Base-by-base conservation (phyloP, 331 rosid species). In the Prunus yedoensis region DNA sequence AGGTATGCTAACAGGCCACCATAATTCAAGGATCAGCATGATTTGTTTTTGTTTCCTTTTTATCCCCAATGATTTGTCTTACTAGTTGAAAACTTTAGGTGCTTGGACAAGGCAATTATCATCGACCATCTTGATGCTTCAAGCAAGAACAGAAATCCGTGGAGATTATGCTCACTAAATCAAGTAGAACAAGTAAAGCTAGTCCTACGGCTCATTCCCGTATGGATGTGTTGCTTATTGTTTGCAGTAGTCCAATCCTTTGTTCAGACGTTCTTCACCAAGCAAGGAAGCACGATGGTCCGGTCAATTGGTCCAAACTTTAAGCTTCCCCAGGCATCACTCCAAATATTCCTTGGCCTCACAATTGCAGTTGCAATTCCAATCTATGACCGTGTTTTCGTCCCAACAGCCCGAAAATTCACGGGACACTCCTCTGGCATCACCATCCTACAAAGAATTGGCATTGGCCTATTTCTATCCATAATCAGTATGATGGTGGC, bases 171-270 rank as follows among this genome's bases (percentile, higher is more conserved):
- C 56, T 65, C 81, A 2, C 4, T 70, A 47, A 67, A 51, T 12
- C 72, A 80, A 84, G 84, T 84, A 49, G 82, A 80, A 77, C 82
- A 84, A 68, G 82, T 77, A 32, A 77, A 80, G 80, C 87, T 62
- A 1, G 27, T 80, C 1, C 59, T 84, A 16, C 68, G 80, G 10
- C 79, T 81, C 10, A n/a, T 78, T 47, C 85, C 88, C 4, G 5
- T 78, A 66, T 84, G 79, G 88, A 21, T 81, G 9, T 57, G 61
- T 18, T 74, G 78, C 68, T 35, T 84, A 13, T 70, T 77, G 79
- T 64, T 73, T 43, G 30, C 27, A 2, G 78, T 65, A 8, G 80
- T 63, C 56, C 79, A 77, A 64, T 46, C 84, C 54, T 63, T 32
- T 51, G 13, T 62, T 25, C n/a, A 11, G 9, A 84, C 87, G 32